Evolutionary conservation across 257 asterid genomes (phyloP).

Genomic region (Scutellaria baicalensis): DNA sequence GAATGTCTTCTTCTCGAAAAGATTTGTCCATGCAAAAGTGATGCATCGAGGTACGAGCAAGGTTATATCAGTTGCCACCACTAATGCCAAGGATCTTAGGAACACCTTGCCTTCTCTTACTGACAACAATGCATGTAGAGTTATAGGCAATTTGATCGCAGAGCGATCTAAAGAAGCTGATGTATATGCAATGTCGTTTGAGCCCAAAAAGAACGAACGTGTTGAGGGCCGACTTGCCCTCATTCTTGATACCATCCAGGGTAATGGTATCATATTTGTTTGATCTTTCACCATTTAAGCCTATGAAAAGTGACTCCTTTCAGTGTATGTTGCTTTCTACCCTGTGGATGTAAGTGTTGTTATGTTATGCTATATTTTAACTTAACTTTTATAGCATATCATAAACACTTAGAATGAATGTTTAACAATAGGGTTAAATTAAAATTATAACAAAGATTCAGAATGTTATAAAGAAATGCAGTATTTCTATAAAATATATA

Average conservation of each 20-base stretch:
- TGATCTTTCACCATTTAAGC: constrained; percentile 2
- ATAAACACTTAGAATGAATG: not conserved
- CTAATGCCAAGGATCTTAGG: constrained; percentile 79
- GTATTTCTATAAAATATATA: constrained; percentile 7
- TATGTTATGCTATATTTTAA: not conserved
- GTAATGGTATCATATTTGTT: constrained; percentile 68
- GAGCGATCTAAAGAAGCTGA: constrained; percentile 97
- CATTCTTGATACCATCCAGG: constrained; percentile 81
- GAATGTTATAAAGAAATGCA: not conserved
- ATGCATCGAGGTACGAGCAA: constrained; percentile 96
- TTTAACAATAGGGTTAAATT: too few species aligned
- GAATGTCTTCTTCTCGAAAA: constrained; percentile 78
- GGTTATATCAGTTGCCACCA: constrained; percentile 92
- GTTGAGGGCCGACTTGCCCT: constrained; percentile 78
- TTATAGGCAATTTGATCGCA: constrained; percentile 79
- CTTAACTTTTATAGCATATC: not conserved
- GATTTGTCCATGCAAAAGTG: constrained; percentile 83
- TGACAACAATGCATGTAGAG: constrained; percentile 65
- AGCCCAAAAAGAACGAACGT: constrained; percentile 63
- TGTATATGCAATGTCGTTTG: constrained; percentile 74
- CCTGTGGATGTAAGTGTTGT: not conserved
- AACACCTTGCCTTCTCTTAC: constrained; percentile 82
- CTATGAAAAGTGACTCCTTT: not conserved
- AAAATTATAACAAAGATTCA: not conserved
- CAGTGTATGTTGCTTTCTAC: not conserved